A percentile compares a stretch with the other conserved stretches of the same genome.
Conservation (phyloP, 2,329 filamentous ascomycete genomes). For the Fonsecaea pedrosoi region DNA sequence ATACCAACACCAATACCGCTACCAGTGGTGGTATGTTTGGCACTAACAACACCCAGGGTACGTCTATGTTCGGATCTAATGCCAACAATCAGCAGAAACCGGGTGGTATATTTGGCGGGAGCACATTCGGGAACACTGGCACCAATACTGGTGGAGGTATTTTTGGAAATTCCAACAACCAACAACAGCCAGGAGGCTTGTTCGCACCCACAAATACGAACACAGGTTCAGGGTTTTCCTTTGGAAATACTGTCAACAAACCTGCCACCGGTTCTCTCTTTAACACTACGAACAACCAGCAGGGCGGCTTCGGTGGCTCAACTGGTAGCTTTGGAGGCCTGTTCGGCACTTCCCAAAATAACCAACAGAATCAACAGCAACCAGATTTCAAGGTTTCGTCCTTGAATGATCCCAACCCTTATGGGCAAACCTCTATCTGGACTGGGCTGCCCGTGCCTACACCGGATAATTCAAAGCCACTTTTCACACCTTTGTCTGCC, state of each 20-base stretch:
- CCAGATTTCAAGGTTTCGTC: conserved; percentile 74
- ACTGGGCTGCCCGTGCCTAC: conserved; percentile 69
- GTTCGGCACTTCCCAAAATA: conserved; percentile 62
- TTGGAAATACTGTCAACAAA: conserved; percentile 54
- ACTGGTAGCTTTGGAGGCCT: conserved; percentile 50
- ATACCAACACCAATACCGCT: conserved; percentile 58
- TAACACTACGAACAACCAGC: conserved; percentile 51
- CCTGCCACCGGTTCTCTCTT: conserved; percentile 64
- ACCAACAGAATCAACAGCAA: conserved; percentile 58
- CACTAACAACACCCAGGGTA: conserved; percentile 42
- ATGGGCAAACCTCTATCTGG: conserved; percentile 87
- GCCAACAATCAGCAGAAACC: conserved; percentile 58
- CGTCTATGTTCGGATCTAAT: conserved; percentile 54
- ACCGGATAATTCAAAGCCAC: conserved; percentile 77
- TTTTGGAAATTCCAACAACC: conserved; percentile 48
- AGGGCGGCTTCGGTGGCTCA: conserved; percentile 51
- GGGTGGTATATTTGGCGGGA: conserved; percentile 53
- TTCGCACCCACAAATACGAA: conserved; percentile 40
- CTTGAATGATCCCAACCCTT: conserved; percentile 82
- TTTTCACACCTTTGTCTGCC: conserved; percentile 85
- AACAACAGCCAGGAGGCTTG: conserved; percentile 41
- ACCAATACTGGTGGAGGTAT: conserved; percentile 45
- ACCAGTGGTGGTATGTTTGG: conserved; percentile 58
- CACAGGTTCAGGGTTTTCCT: conserved; percentile 54
- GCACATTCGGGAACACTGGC: conserved; percentile 36